Evolutionary conservation across 129 eudicot genomes (phyloP), one percentile per base, ranked within the genome.

Genomic region (Lonicera japonica): DNA sequence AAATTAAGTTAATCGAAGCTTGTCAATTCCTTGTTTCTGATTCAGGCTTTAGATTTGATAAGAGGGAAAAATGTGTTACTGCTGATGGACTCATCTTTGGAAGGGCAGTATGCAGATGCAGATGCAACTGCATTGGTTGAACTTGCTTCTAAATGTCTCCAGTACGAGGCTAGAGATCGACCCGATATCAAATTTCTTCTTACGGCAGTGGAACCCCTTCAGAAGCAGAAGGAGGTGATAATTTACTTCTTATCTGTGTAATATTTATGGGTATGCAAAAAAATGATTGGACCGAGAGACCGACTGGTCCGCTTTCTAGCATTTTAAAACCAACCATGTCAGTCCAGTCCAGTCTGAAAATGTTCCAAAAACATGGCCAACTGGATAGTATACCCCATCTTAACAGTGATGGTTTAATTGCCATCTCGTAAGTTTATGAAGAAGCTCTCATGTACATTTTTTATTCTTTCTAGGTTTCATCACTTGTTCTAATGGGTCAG

Each of bases 101-200:
- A 92, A 85, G 98, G 98, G 61, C 98, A 92, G 77, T 92, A 87
- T 72, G 83, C 84, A 11, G 78, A 84, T 63, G 95, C 84, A 43
- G 96, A 87, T 68, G 98, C 98, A 59, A 82, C 95, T 38, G 90
- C 82, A 65, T 65, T 92, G 86, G 94, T 92, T 51, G 96, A 88
- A 70, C 91, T 92, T 47, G 98, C 96, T 71, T 87, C 96, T 45
- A 82, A 92, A 64, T 87, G 98, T 72, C 96, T 92, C 47, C 95
- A 85, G 58, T 92, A 92, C 13, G 98, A 92, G 80, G 95, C 95
- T 64, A 82, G 96, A 75, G 98, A 92, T 80, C 89, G 98, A 25
- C 96, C 98, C n/a, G 95, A 92, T 52, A 66, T 87, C 69, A 85
- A 92, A 57, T 87, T 84, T 68, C 86, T 92, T 78, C 83, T 92